These are phyloP conservation scores for Fusarium praegraminearum DNA, from an alignment of 2,329 filamentous ascomycete species.

Conservation along the genomic window DNA sequence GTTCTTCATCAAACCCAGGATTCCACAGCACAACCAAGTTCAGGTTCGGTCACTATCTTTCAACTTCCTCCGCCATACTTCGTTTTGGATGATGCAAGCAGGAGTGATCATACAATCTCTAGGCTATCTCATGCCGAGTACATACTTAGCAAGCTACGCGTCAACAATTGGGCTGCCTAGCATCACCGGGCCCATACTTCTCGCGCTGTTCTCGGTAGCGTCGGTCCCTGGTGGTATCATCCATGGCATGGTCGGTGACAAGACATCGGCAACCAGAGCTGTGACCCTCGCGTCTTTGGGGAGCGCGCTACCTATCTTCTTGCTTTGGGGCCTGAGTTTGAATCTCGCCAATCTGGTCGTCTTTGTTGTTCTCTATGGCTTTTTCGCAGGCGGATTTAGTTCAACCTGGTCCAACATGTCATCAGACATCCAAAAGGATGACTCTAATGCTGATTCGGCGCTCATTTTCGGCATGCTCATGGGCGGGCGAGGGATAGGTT, in stretches of 20 bases:
- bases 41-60: conserved; percentile 49
- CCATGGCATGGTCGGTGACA: conserved; percentile 68
- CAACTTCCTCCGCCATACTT: conserved; percentile 63
- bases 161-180: conserved; percentile 59
- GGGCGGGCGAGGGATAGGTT: conserved; percentile 48
- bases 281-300: conserved; percentile 67
- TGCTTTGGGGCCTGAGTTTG: conserved; percentile 69
- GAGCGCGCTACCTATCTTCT: conserved; percentile 66
- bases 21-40: conserved; percentile 44
- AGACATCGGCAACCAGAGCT: conserved; percentile 61
- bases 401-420: conserved; percentile 70
- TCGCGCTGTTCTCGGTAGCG: conserved; percentile 68
- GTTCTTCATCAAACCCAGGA: conserved; percentile 53
- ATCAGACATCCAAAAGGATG: conserved; percentile 52
- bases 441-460: conserved; percentile 45
- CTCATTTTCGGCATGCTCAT: conserved; percentile 51
- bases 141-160: conserved; percentile 68
- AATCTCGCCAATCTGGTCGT: conserved; percentile 65
- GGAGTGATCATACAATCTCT: conserved; percentile 68
- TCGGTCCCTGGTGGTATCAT: conserved; percentile 67
- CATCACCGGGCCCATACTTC: conserved; percentile 63
- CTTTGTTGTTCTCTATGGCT: conserved; percentile 71
- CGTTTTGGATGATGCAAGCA: conserved; percentile 69
- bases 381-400: conserved; percentile 72
- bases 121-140: conserved; percentile 71